These are phyloP conservation scores for Discostella stelligeroides DNA, from an alignment of 108 stramenopile species.

Conservation along the genomic window DNA sequence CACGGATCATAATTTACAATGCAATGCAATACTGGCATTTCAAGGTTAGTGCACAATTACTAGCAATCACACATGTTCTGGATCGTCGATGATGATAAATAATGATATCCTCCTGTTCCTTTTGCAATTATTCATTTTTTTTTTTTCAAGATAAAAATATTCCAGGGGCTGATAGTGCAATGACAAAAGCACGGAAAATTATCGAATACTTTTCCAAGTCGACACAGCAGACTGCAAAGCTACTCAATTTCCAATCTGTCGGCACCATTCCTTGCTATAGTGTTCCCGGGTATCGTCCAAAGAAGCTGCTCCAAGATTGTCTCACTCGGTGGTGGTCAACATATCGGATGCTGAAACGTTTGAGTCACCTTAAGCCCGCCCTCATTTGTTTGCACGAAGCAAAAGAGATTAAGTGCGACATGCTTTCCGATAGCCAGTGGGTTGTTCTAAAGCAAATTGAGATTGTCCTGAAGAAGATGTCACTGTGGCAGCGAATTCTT, in stretches of 20 bases:
- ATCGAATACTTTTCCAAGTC: background rate
- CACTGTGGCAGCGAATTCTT: background rate
- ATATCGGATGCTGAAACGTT: background rate
- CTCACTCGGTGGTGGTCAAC: conserved; percentile 10
- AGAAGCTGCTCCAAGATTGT: conserved; percentile 4
- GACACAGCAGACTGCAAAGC: background rate
- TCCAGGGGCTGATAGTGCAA: background rate
- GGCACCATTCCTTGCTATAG: background rate
- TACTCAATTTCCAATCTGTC: background rate
- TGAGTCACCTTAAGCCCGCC: background rate
- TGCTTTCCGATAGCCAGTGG: background rate
- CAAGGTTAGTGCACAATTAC: background rate
- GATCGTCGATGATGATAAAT: background rate
- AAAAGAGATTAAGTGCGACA: conserved; percentile 1
- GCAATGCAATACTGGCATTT: conserved; percentile 2
- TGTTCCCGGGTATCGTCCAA: background rate
- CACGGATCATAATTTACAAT: conserved; percentile 5
- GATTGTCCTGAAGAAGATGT: background rate
- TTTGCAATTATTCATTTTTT: background rate
- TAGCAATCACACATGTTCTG: background rate
- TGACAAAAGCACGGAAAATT: background rate
- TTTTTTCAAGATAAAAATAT: background rate
- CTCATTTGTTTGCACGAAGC: background rate
- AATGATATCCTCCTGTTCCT: background rate
- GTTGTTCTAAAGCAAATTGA: conserved; percentile 5